Evolutionary conservation across 139 green algal genomes (phyloP), one percentile per base, ranked within the genome.

Genomic region (Desmodesmus armatus): DNA sequence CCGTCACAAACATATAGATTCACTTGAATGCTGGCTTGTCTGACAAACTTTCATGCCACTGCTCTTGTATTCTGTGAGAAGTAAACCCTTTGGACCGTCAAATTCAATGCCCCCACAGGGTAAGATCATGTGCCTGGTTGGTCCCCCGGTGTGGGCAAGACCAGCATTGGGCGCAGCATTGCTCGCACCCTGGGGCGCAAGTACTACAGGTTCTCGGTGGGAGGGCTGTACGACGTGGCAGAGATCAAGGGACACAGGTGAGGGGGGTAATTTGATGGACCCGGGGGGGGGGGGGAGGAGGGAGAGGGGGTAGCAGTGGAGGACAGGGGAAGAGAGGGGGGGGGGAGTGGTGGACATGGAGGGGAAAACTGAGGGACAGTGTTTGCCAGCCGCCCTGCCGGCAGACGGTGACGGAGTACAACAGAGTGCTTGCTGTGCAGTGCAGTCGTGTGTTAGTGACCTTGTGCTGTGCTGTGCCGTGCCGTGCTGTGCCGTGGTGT

Each of bases 61-160:
- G n/a, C n/a, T n/a, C n/a, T n/a, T n/a, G n/a, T n/a, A n/a, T n/a
- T n/a, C n/a, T n/a, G n/a, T n/a, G n/a, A n/a, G n/a, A n/a, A n/a
- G n/a, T n/a, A n/a, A n/a, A n/a, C n/a, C n/a, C n/a, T n/a, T n/a
- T n/a, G n/a, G n/a, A n/a, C n/a, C n/a, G n/a, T n/a, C n/a, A n/a
- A n/a, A n/a, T n/a, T n/a, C n/a, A n/a, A n/a, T n/a, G n/a, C n/a
- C n/a, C n/a, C 60, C 43, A 11, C 93, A 97, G 88, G 97, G 97
- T 82, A 99, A 99, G 90, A 99, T 99, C 82, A 82, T 99, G 58
- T 98, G 96, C 88, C 90, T 99, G 76, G 94, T 96, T 43, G 97
- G 97, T 0, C 97, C 97, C 97, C 97, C 3, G 97, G 97, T 44
- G 96, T 98, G 65, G 97, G 97, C 53, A 99, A 99, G 92, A 99